These are phyloP conservation scores for Macrotyloma uniflorum DNA, from an alignment of 306 rosid species.

Conservation along the genomic window DNA sequence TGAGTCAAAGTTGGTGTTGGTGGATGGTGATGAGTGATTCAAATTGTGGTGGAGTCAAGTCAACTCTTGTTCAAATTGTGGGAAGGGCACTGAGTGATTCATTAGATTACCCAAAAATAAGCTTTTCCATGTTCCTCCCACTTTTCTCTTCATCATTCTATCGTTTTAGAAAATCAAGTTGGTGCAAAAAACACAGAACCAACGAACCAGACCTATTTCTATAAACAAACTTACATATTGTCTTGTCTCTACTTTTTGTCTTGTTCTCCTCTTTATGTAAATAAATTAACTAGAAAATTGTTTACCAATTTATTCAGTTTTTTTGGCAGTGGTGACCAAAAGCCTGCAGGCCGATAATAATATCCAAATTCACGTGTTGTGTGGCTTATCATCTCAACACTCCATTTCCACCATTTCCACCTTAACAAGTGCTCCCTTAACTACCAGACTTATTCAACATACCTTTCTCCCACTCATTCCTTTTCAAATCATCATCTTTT, in stretches of 20 bases:
- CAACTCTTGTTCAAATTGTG: conserved; percentile 3
- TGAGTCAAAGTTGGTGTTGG: neutral
- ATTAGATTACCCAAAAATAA: neutral
- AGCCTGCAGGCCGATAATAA: conserved; percentile 42
- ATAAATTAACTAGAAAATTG: neutral
- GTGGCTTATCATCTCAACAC: conserved; percentile 1
- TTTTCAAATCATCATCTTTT: neutral
- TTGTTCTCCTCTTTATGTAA: neutral
- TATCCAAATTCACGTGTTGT: conserved; percentile 5
- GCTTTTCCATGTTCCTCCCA: neutral
- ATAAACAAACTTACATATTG: neutral
- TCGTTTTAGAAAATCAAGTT: neutral
- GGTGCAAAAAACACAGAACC: neutral
- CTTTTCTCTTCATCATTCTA: neutral
- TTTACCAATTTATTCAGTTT: conserved; percentile 2
- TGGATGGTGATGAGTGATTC: no score
- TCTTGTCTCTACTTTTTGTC: conserved; percentile 17
- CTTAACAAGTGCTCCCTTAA: neutral
- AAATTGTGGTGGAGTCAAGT: neutral
- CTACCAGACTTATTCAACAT: neutral
- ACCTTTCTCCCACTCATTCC: neutral
- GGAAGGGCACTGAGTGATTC: neutral
- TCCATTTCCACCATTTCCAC: conserved; percentile 33
- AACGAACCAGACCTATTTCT: neutral
- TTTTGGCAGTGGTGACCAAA: neutral